phyloP scores from a whole-genome alignment of 768 basidiomycete species.

The Crucibulum laeve region DNA sequence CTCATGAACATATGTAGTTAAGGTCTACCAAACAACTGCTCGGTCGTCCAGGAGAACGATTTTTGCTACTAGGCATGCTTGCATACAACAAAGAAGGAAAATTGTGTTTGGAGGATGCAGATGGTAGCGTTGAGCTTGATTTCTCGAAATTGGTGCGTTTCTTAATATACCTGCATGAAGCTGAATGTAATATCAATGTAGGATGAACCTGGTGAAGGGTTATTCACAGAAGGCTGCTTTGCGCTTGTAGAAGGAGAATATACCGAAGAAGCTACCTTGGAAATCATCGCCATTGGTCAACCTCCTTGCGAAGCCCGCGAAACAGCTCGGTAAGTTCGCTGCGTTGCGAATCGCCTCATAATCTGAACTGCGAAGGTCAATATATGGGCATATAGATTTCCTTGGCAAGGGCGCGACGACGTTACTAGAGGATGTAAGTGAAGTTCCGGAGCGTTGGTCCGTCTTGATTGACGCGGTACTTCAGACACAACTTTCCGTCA shows the following conservation, averaged over 20 bases:
- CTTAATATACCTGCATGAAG: constrained; percentile 5
- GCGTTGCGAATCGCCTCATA: constrained; percentile 2
- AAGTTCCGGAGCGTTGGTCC: neutral
- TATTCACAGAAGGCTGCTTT: constrained; percentile 96
- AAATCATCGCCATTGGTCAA: constrained; percentile 93
- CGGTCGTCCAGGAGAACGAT: constrained; percentile 84
- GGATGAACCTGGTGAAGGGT: constrained; percentile 90
- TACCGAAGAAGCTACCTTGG: constrained; percentile 83
- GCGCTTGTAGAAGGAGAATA: constrained; percentile 96
- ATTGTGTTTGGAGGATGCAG: constrained; percentile 88
- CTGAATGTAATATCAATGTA: constrained; percentile 20
- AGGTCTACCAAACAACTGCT: constrained; percentile 95
- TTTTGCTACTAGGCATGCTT: constrained; percentile 92
- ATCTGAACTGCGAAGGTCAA: constrained; percentile 48
- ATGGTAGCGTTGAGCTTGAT: constrained; percentile 86
- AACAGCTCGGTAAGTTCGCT: constrained; percentile 60
- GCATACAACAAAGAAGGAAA: constrained; percentile 86
- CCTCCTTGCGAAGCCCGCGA: constrained; percentile 92
- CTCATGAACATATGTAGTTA: constrained; percentile 43
- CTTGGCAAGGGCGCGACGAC: constrained; percentile 93
- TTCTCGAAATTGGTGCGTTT: constrained; percentile 75
- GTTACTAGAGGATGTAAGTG: constrained; percentile 80
- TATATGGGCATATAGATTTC: constrained; percentile 97
- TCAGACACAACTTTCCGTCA: constrained; percentile 58
- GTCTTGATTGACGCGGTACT: constrained; percentile 3